Conservation (phyloP, 2,329 filamentous ascomycete genomes). For the Corinectria fuckeliana region DNA sequence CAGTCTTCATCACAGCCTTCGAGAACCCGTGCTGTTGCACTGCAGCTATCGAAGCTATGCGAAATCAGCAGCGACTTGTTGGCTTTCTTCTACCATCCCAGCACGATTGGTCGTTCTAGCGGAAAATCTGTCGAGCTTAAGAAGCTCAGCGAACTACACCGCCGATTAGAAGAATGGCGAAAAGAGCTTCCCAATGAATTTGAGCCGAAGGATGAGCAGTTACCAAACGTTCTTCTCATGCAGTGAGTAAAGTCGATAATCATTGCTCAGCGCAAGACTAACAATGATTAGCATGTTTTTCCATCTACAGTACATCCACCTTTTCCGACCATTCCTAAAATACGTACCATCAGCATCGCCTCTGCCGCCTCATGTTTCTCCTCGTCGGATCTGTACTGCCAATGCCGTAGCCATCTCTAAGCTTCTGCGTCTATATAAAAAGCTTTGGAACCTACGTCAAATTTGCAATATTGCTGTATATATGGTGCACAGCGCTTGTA, state of each 20-base stretch:
- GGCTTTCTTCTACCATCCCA: constrained; percentile 89
- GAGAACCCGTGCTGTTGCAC: constrained; percentile 78
- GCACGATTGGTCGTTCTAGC: constrained; percentile 64
- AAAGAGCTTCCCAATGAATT: constrained; percentile 83
- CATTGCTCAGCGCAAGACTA: constrained; percentile 1
- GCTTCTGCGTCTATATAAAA: constrained; percentile 92
- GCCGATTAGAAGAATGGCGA: constrained; percentile 88
- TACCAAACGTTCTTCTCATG: constrained; percentile 79
- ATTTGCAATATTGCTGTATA: constrained; percentile 98
- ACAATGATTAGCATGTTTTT: constrained; percentile 83
- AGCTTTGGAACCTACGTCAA: constrained; percentile 86
- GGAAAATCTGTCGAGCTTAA: constrained; percentile 87
- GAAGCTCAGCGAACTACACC: constrained; percentile 90
- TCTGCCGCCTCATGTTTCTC: constrained; percentile 85
- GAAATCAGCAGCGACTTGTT: constrained; percentile 94
- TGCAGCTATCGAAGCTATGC: constrained; percentile 83
- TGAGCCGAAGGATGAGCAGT: constrained; percentile 85
- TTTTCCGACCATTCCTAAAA: constrained; percentile 94
- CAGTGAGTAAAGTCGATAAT: constrained; percentile 70
- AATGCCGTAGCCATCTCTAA: constrained; percentile 91
- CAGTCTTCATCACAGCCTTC: constrained; percentile 78
- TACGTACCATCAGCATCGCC: constrained; percentile 84
- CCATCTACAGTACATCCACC: constrained; percentile 91
- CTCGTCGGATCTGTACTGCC: constrained; percentile 87
- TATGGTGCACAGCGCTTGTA: constrained; percentile 92